Base-by-base conservation (phyloP, 495 filamentous ascomycete species). In the Penicillium soppii region DNA sequence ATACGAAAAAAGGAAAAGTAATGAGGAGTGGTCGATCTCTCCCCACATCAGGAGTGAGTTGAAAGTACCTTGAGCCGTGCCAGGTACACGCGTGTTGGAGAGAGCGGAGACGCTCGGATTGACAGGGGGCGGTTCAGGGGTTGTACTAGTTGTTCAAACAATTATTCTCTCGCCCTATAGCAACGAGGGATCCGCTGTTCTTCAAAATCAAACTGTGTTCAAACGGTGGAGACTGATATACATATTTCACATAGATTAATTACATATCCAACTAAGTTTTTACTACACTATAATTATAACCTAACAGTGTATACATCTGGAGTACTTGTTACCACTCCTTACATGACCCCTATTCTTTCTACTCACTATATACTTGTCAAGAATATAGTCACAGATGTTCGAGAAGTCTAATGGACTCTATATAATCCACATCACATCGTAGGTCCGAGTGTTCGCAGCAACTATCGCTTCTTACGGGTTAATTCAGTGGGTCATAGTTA, bases 101-200 rank as follows among this genome's bases (percentile, higher is more conserved):
- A 41, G 32, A 55, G 60, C 61, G 61, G 61, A 61, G 58, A 57
- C 61, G 29, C 26, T 43, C 40, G 37, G 23, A 19, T n/a, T 61
- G 56, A 56, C 54, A 57, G 53, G 56, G 29, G 59, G 59, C 53
- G 55, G 62, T 62, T 65, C 62, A 65, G 62, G 62, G 62, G 62
- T 59, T 59, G 57, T 38, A 50, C 45, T 30, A 53, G 39, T 32
- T 19, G 17, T 19, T 19, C 35, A 17, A 17, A 37, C 35, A 32
- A 32, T 32, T 27, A n/a, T 21, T 10, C 17, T 15, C n/a, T 15
- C 8, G 22, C 22, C 40, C 23, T 43, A 43, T 43, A 4, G 23
- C 16, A 32, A 12, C 8, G 7, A 40, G 37, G 37, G 23, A 43
- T 43, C 40, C 29, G 29, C 29, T 25, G 38, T 19, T 40, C 38